A percentile compares a stretch with the other conserved stretches of the same genome.
Conservation (phyloP, 306 rosid genomes). For the Ziziphus jujuba region DNA sequence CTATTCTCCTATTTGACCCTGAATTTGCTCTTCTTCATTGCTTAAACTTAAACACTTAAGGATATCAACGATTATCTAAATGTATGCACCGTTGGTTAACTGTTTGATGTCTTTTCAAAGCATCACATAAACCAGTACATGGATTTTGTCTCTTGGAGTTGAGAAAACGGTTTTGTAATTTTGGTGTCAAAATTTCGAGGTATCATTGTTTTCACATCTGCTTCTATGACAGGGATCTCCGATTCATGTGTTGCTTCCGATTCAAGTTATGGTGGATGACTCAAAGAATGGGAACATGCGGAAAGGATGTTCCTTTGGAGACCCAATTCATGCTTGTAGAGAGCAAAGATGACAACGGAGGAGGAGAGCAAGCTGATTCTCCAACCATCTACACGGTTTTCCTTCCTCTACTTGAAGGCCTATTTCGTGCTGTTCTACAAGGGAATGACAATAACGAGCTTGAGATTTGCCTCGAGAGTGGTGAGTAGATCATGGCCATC, state of each 20-base stretch:
- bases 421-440: conserved; percentile 82
- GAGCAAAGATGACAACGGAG: conserved; percentile 52
- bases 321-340: conserved; percentile 94
- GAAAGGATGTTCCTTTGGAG: conserved; percentile 87
- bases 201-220: not conserved
- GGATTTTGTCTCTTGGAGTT: not conserved
- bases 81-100: no score
- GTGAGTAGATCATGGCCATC: conserved; percentile 63
- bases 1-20: no score
- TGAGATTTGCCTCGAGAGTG: conserved; percentile 92
- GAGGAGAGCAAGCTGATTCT: conserved; percentile 42
- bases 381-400: conserved; percentile 74
- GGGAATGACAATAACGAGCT: conserved; percentile 85
- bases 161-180: not conserved
- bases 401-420: conserved; percentile 96
- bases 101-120: no score
- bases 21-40: not conserved
- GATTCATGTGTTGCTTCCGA: conserved; percentile 88
- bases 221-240: conserved; percentile 49
- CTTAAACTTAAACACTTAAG: not conserved
- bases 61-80: no score
- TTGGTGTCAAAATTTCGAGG: not conserved
- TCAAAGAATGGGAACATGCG: conserved; percentile 92
- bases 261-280: conserved; percentile 99
- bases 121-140: no score